Conservation (phyloP, 2,329 filamentous ascomycete species). For the Colletotrichum falcatum region DNA sequence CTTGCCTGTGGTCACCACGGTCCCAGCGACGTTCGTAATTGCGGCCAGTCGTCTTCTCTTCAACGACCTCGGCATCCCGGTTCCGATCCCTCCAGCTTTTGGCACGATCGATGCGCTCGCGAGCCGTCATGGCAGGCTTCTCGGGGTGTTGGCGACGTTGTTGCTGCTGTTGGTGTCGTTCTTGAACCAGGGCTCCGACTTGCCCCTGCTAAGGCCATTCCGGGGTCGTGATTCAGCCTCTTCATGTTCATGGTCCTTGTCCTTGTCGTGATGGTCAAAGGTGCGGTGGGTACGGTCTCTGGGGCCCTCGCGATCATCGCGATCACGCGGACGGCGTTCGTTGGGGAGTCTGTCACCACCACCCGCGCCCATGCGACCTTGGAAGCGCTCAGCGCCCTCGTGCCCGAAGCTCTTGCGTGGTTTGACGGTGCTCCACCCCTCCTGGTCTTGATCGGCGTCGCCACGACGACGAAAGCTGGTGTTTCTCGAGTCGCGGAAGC, state of each 20-base stretch:
- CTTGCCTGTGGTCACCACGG: slow-evolving; percentile 68
- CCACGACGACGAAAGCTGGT: slow-evolving; percentile 64
- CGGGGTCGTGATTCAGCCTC: slow-evolving; percentile 68
- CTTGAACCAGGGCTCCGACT: slow-evolving; percentile 81
- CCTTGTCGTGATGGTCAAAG: slow-evolving; percentile 66
- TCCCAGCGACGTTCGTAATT: slow-evolving; percentile 66
- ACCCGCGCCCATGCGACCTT: slow-evolving; percentile 71
- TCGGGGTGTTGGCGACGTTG: slow-evolving; percentile 35
- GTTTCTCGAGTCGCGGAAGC: slow-evolving; percentile 61
- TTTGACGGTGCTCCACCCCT: slow-evolving; percentile 81
- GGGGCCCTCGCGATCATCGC: slow-evolving; percentile 67
- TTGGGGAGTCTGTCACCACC: slow-evolving; percentile 59
- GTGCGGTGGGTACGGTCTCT: slow-evolving; percentile 60
- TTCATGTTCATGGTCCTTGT: slow-evolving; percentile 62
- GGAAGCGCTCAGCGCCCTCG: slow-evolving; percentile 78
- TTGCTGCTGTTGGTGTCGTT: slow-evolving; percentile 59
- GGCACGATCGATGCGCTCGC: slow-evolving; percentile 68
- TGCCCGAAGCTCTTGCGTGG: slow-evolving; percentile 79
- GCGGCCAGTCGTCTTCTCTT: slow-evolving; percentile 68
- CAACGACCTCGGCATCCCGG: slow-evolving; percentile 52
- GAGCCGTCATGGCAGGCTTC: slow-evolving; percentile 53
- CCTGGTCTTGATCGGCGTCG: slow-evolving; percentile 70
- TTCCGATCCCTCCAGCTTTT: slow-evolving; percentile 72
- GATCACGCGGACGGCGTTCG: slow-evolving; percentile 62
- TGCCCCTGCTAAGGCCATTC: slow-evolving; percentile 73